Evolutionary conservation across 163 green algal genomes (phyloP).

Genomic region (Dunaliella salina): DNA sequence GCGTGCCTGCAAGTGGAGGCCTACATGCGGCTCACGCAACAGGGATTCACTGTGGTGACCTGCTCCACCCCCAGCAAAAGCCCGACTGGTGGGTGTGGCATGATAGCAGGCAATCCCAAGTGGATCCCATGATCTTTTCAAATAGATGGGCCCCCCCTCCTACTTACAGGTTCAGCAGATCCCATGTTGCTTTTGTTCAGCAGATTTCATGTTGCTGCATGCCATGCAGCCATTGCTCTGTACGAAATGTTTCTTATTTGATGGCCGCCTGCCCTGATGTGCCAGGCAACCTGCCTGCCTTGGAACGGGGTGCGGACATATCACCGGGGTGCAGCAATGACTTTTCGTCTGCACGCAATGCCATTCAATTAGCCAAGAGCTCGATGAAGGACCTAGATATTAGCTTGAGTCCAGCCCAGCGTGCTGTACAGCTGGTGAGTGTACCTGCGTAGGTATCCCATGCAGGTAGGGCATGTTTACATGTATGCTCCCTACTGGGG

Average conservation of each 20-base stretch:
- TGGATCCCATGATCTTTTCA: too few species aligned
- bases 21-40: constrained; percentile 19
- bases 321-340: constrained; percentile 19
- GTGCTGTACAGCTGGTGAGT: constrained; percentile 28
- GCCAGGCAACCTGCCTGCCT: neutral
- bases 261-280: too few species aligned
- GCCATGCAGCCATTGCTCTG: too few species aligned
- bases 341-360: constrained; percentile 22
- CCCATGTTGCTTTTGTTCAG: too few species aligned
- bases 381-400: constrained; percentile 35
- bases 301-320: constrained; percentile 34
- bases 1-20: constrained; percentile 39
- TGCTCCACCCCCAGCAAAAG: constrained; percentile 23
- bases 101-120: neutral
- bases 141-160: too few species aligned
- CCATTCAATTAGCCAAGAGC: constrained; percentile 24
- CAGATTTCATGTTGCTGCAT: too few species aligned
- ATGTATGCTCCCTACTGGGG: too few species aligned
- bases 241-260: too few species aligned
- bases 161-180: too few species aligned
- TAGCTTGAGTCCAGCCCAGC: constrained; percentile 21
- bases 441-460: too few species aligned
- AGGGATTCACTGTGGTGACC: constrained; percentile 8
- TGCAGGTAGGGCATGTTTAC: too few species aligned
- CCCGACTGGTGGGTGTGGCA: constrained; percentile 15